A percentile compares a stretch with the other conserved stretches of the same genome.
Evolutionary conservation across 1,139 yeast genomes (phyloP).

Genomic region (Protomyces inundatus): DNA sequence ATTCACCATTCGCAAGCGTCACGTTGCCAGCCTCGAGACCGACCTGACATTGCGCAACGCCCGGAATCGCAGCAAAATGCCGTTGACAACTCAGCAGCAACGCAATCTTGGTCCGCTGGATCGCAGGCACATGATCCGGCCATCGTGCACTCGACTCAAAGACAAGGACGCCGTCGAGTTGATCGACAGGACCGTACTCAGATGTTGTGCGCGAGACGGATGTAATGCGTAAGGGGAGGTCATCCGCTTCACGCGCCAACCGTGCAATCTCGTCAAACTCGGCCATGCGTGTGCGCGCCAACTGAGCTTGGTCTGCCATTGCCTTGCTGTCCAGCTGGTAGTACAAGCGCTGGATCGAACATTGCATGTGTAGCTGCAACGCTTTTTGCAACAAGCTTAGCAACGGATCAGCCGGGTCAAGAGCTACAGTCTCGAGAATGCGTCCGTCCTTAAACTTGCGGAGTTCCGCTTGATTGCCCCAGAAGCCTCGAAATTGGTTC

Average conservation of each 20-base stretch:
- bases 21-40: constrained; percentile 54
- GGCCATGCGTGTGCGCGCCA: not conserved
- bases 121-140: constrained; percentile 86
- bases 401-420: constrained; percentile 43
- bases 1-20: not conserved
- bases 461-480: constrained; percentile 83
- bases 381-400: constrained; percentile 37
- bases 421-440: constrained; percentile 82
- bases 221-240: constrained; percentile 68
- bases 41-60: constrained; percentile 54
- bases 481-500: constrained; percentile 65
- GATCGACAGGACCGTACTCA: not conserved
- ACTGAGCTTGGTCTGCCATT: constrained; percentile 29
- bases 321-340: constrained; percentile 60
- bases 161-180: constrained; percentile 63
- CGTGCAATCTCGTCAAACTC: constrained; percentile 55
- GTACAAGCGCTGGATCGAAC: constrained; percentile 46
- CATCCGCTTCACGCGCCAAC: constrained; percentile 51
- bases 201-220: constrained; percentile 45
- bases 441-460: constrained; percentile 84
- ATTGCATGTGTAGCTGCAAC: constrained; percentile 58
- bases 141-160: constrained; percentile 87
- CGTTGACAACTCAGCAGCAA: constrained; percentile 71
- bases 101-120: constrained; percentile 87
- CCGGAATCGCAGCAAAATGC: constrained; percentile 39